phyloP scores from a whole-genome alignment of 1,139 yeast genomes.

The Sugiyamaella paludigena region DNA sequence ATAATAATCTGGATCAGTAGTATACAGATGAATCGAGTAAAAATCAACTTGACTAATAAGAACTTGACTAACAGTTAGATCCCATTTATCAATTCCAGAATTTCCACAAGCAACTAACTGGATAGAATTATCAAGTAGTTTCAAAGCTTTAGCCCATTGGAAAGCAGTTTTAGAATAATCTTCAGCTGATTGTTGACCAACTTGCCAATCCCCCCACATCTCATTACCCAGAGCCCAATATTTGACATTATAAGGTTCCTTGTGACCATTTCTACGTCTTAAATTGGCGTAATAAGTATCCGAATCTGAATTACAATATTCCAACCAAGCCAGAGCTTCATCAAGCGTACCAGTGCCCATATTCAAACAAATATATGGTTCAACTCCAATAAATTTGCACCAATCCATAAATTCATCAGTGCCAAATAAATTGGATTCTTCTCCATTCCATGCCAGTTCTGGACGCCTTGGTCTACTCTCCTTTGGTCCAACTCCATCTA shows the following conservation, averaged over 20 bases:
- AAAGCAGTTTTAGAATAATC: constrained; percentile 36
- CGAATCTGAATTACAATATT: constrained; percentile 37
- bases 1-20: constrained; percentile 32
- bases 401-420: constrained; percentile 41
- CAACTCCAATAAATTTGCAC: constrained; percentile 35
- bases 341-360: constrained; percentile 42
- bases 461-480: constrained; percentile 37
- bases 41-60: constrained; percentile 34
- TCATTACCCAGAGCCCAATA: constrained; percentile 42
- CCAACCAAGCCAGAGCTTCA: constrained; percentile 40
- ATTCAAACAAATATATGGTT: constrained; percentile 39
- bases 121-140: constrained; percentile 35
- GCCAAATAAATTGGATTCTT: constrained; percentile 38
- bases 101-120: constrained; percentile 37
- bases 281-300: constrained; percentile 37
- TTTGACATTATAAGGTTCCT: constrained; percentile 39
- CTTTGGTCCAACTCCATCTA: constrained; percentile 39
- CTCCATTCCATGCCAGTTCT: constrained; percentile 39
- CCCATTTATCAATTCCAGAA: constrained; percentile 37
- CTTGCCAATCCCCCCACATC: constrained; percentile 42
- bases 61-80: constrained; percentile 33
- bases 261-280: constrained; percentile 37
- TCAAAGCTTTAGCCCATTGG: constrained; percentile 41
- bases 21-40: constrained; percentile 39
- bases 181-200: constrained; percentile 37